A percentile compares a stretch with the other conserved stretches of the same genome.
phyloP scores from a whole-genome alignment of 2,329 filamentous ascomycete species.

The Chrysoporthe austroafricana region DNA sequence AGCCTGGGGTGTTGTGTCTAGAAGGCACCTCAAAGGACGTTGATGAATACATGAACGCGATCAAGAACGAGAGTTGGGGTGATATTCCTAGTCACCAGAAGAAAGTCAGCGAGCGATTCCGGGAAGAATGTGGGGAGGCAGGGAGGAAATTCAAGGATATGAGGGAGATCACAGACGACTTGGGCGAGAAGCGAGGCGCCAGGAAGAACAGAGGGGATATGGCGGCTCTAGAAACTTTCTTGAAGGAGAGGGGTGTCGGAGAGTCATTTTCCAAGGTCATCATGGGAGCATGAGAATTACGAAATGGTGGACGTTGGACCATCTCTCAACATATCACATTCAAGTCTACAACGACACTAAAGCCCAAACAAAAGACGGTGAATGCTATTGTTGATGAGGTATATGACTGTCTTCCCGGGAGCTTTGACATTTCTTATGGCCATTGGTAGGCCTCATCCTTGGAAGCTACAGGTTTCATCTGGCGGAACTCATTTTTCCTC shows the following conservation, averaged over 20 bases:
- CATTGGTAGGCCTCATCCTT: no score
- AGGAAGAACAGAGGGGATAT: constrained; percentile 57
- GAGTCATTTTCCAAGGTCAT: constrained; percentile 49
- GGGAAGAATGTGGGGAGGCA: constrained; percentile 42
- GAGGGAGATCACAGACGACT: constrained; percentile 56
- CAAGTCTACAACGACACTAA: no score
- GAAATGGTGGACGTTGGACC: background rate
- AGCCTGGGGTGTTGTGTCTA: constrained; percentile 58
- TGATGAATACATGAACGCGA: constrained; percentile 65
- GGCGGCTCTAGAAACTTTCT: constrained; percentile 55
- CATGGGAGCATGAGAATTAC: constrained; percentile 30
- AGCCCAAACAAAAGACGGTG: no score
- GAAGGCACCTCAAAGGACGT: constrained; percentile 52
- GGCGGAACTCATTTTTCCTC: no score
- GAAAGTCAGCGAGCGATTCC: constrained; percentile 61
- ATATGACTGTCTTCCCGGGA: no score
- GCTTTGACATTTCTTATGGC: no score
- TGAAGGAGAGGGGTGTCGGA: constrained; percentile 48
- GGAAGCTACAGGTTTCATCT: no score
- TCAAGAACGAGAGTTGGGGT: constrained; percentile 66
- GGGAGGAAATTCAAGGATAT: constrained; percentile 56
- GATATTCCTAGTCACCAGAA: constrained; percentile 66
- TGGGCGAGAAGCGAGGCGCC: constrained; percentile 52
- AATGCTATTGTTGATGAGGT: no score
- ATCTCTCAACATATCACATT: background rate